A percentile compares a stretch with the other conserved stretches of the same genome.
Conservation (phyloP, 352 stramenopile genomes). For the Pythium grandisporangium region DNA sequence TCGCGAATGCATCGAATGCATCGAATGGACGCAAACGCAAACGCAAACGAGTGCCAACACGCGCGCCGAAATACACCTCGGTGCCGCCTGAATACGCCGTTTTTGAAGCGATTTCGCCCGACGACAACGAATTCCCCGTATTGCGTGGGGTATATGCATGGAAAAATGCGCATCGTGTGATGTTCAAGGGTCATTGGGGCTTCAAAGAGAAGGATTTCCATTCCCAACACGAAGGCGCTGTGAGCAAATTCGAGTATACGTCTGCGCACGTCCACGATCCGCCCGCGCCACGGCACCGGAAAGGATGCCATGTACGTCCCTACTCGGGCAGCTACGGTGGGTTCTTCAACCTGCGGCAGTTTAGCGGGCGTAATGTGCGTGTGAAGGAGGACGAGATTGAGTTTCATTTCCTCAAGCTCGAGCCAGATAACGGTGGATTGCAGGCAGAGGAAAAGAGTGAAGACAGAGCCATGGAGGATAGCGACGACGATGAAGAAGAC, state of each 20-base stretch:
- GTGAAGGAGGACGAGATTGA: conserved; percentile 59
- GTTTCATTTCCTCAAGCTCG: conserved; percentile 40
- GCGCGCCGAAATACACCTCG: conserved; percentile 8
- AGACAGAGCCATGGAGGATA: too few species aligned
- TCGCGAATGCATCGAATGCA: background rate
- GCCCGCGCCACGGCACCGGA: background rate
- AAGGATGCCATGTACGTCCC: conserved; percentile 8
- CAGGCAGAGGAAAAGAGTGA: conserved; percentile 15
- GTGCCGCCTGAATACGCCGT: conserved; percentile 27
- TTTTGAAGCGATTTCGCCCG: conserved; percentile 28
- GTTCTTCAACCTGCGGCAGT: conserved; percentile 68
- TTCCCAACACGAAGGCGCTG: conserved; percentile 2
- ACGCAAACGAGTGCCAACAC: background rate
- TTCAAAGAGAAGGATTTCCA: conserved; percentile 52
- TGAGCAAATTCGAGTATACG: conserved; percentile 67
- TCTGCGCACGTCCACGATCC: conserved; percentile 17
- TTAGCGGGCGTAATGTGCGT: conserved; percentile 41
- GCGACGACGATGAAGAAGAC: conserved; percentile 10
- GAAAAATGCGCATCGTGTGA: conserved; percentile 25
- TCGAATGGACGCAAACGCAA: background rate
- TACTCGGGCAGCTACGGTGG: conserved; percentile 57
- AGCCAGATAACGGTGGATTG: conserved; percentile 13
- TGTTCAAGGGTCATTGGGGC: conserved; percentile 47
- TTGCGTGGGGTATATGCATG: conserved; percentile 44
- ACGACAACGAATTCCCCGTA: conserved; percentile 37